Evolutionary conservation across 768 basidiomycete species (phyloP), one percentile per base, ranked within the genome.

Genomic region (Multifurca ochricompacta): DNA sequence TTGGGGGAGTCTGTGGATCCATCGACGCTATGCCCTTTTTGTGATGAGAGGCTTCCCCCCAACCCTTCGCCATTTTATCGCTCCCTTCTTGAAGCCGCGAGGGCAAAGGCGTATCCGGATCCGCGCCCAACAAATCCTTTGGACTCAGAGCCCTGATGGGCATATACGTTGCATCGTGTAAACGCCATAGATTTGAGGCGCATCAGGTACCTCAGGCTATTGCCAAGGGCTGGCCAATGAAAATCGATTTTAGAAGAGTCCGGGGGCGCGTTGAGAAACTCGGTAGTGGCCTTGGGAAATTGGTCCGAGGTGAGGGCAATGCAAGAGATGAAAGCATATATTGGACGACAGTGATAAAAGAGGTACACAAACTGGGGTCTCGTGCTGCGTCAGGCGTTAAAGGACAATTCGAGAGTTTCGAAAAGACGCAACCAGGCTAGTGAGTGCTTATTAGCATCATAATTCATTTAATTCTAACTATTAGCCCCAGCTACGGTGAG

Each of bases 401-500:
- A 41, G 87, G 80, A 1, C 90, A 93, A 62, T 90, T 85, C 62
- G 75, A 78, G 16, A 87, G 72, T 60, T 94, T 94, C 62, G 80
- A 89, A 61, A 85, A 82, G 69, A 80, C 81, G 4, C 87, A 91
- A 62, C 90, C 91, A 25, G 91, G 92, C 70, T 95, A 93, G 91
- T 95, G 64, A 71, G 90, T 78, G 14, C 31, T 19, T 25, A 25
- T 14, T 10, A 21, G 19, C 31, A 27, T 13, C 32, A 34, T 7
- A 7, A n/a, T 34, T 18, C 25, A 18, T 18, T 14, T 3, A 1
- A 32, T 14, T n/a, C 21, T 56, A 28, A 56, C 40, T 30, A 6
- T 13, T 13, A 9, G 25, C 21, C 32, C 16, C 53, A 95, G 91
- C 67, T 95, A 94, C 60, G 91, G 91, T 37, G 89, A 91, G 66